Evolutionary conservation across 2,329 filamentous ascomycete genomes (phyloP).

Genomic region (Botryotinia narcissicola): DNA sequence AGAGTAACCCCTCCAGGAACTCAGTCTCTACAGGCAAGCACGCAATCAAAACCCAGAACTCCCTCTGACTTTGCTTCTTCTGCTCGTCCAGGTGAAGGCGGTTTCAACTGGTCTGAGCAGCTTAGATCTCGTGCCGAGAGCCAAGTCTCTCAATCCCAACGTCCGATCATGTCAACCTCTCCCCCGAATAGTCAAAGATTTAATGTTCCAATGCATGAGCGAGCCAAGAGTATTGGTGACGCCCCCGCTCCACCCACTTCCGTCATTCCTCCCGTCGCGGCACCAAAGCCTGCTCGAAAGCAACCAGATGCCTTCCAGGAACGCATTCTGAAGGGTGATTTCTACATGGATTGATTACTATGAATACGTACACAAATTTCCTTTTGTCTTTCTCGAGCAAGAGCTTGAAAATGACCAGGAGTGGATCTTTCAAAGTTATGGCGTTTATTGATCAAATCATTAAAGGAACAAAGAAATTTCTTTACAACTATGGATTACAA

Average conservation of each 20-base stretch:
- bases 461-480: slow-evolving; percentile 6
- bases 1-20: slow-evolving; percentile 31
- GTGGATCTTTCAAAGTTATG: neutral
- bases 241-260: slow-evolving; percentile 55
- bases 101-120: slow-evolving; percentile 97
- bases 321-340: slow-evolving; percentile 94
- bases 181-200: slow-evolving; percentile 43
- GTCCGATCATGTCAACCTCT: slow-evolving; percentile 55
- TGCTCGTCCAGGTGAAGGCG: slow-evolving; percentile 75
- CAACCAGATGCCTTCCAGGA: slow-evolving; percentile 96
- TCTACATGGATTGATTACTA: slow-evolving; percentile 80
- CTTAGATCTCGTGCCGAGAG: slow-evolving; percentile 89
- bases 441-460: neutral
- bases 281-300: slow-evolving; percentile 43
- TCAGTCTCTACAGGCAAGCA: slow-evolving; percentile 53
- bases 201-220: slow-evolving; percentile 51
- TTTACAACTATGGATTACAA: neutral
- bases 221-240: slow-evolving; percentile 67
- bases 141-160: slow-evolving; percentile 55
- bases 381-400: slow-evolving; percentile 9
- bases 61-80: slow-evolving; percentile 62
- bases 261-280: slow-evolving; percentile 44
- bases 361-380: neutral
- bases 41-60: slow-evolving; percentile 53
- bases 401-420: neutral